phyloP scores from a whole-genome alignment of 2,329 filamentous ascomycete species.

The Cadophora malorum region DNA sequence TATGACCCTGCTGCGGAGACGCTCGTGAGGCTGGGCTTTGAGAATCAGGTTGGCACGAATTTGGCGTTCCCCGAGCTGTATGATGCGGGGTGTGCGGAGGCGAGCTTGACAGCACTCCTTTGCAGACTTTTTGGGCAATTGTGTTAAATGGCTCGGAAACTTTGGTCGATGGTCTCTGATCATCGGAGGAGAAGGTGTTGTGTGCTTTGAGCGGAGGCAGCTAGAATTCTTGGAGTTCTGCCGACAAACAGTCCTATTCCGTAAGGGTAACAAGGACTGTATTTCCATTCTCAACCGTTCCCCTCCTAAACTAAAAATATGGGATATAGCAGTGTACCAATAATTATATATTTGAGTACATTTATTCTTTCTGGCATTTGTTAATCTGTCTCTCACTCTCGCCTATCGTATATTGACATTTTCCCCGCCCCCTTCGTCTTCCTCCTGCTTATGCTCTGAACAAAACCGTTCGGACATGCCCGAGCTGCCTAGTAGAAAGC shows the following conservation, averaged over 20 bases:
- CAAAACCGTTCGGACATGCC: not conserved
- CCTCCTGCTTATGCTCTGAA: not conserved
- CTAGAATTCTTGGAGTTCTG: too few species aligned
- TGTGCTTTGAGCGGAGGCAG: not conserved
- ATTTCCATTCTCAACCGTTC: not conserved
- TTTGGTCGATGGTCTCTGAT: not conserved
- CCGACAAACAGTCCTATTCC: not conserved
- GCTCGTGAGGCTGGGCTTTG: constrained; percentile 37
- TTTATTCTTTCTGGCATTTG: not conserved
- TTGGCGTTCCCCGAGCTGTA: constrained; percentile 26
- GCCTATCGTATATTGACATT: not conserved
- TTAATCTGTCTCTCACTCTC: not conserved
- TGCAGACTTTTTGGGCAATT: constrained; percentile 3
- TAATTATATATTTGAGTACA: not conserved
- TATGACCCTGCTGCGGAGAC: constrained; percentile 33
- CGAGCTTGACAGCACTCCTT: constrained; percentile 8
- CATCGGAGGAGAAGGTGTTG: too few species aligned
- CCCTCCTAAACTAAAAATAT: not conserved
- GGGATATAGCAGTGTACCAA: not conserved
- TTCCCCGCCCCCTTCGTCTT: not conserved
- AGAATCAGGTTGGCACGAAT: constrained; percentile 36
- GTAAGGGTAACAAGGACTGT: not conserved
- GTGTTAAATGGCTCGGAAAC: not conserved
- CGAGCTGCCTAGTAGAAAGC: not conserved
- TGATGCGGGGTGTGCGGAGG: constrained; percentile 17